Conservation (phyloP, 805 yeast species). For the Yarrowia sp. region DNA sequence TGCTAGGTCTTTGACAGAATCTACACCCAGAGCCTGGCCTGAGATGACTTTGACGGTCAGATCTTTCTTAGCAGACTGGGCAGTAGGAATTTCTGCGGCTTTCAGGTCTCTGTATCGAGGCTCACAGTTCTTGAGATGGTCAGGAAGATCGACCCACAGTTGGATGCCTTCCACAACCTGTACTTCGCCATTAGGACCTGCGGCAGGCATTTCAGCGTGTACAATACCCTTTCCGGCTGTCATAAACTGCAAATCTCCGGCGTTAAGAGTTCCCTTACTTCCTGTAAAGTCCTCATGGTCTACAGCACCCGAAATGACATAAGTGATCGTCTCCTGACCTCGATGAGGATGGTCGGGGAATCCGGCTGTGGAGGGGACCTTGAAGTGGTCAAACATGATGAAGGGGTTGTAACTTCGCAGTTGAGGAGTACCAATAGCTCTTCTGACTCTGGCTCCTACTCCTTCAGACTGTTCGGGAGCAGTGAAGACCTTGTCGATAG, state of each 20-base stretch:
- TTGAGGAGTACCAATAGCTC: slow-evolving; percentile 67
- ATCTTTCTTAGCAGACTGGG: slow-evolving; percentile 55
- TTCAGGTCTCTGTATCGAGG: slow-evolving; percentile 77
- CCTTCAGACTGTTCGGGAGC: slow-evolving; percentile 36
- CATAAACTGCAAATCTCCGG: slow-evolving; percentile 65
- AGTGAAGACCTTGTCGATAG: neutral
- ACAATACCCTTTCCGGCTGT: slow-evolving; percentile 85
- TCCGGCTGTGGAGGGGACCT: too few species aligned
- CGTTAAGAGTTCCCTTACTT: neutral
- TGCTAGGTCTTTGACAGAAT: slow-evolving; percentile 65
- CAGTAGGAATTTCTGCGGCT: slow-evolving; percentile 66
- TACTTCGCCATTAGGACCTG: too few species aligned
- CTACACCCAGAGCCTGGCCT: slow-evolving; percentile 71
- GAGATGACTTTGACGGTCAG: slow-evolving; percentile 67
- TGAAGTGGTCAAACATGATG: too few species aligned
- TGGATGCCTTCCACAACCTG: neutral
- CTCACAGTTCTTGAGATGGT: slow-evolving; percentile 53
- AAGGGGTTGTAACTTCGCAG: slow-evolving; percentile 72
- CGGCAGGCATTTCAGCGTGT: slow-evolving; percentile 74
- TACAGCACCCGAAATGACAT: neutral
- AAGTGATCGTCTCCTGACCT: neutral
- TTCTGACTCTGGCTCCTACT: slow-evolving; percentile 75
- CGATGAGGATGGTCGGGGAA: slow-evolving; percentile 59
- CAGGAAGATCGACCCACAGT: slow-evolving; percentile 76
- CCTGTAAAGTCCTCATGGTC: neutral